These are phyloP conservation scores for Saccharomyces hybrid DNA, from an alignment of 1,139 yeast genomes.

Conservation along the genomic window DNA sequence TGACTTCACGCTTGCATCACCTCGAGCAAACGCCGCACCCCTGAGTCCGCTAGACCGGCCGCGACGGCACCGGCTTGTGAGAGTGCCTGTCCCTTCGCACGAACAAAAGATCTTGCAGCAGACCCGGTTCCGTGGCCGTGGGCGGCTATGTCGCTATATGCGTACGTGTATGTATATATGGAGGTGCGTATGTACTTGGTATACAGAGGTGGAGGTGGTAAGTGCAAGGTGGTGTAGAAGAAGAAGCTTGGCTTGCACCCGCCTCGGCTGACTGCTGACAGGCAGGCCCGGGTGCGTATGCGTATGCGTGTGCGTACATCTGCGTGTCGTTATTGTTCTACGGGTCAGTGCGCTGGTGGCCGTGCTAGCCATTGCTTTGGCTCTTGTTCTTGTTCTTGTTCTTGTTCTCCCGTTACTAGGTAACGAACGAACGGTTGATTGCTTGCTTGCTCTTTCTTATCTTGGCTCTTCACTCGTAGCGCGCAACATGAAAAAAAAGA, in stretches of 20 bases:
- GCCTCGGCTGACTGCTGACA: no score
- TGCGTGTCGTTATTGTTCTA: background rate
- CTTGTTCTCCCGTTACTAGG: background rate
- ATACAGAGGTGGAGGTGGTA: no score
- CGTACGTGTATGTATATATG: no score
- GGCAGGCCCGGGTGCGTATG: no score
- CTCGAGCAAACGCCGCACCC: background rate
- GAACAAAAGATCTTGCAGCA: background rate
- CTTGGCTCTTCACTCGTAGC: background rate
- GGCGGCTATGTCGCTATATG: background rate
- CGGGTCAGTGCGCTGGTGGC: no score
- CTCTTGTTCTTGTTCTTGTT: background rate
- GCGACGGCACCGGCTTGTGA: background rate
- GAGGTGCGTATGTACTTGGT: no score
- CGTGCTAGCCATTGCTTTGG: no score
- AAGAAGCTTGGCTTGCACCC: no score
- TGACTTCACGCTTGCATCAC: background rate
- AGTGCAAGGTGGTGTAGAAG: no score
- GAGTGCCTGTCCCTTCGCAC: background rate
- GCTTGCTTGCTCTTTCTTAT: background rate
- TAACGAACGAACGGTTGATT: background rate
- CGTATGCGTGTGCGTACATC: background rate
- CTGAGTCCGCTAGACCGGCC: constrained; percentile 1
- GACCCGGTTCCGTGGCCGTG: background rate
- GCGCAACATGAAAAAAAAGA: background rate